These are phyloP conservation scores for Ophiocordyceps sinensis DNA, from an alignment of 2,329 filamentous ascomycete species.

Conservation along the genomic window DNA sequence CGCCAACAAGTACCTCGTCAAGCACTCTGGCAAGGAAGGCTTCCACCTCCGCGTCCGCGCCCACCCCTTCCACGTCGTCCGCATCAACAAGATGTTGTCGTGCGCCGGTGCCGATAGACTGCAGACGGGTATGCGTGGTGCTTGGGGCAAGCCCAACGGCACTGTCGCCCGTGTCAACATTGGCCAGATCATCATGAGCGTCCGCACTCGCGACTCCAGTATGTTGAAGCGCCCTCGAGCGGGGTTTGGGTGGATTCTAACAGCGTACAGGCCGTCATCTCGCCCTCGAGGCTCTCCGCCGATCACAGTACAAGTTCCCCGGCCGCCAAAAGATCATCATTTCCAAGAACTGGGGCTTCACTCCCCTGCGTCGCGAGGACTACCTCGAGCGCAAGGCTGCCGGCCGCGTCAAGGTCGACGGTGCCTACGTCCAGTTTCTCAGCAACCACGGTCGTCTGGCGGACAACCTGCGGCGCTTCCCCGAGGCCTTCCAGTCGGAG, in stretches of 20 bases:
- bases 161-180: constrained; percentile 99
- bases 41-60: constrained; percentile 70
- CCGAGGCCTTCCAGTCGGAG: constrained; percentile 63
- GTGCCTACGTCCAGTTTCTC: constrained; percentile 99
- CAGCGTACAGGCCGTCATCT: constrained; percentile 56
- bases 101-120: constrained; percentile 99
- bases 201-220: constrained; percentile 92
- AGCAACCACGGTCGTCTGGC: constrained; percentile 78
- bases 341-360: constrained; percentile 99
- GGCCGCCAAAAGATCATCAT: constrained; percentile 99
- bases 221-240: constrained; percentile 21
- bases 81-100: constrained; percentile 99
- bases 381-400: constrained; percentile 91
- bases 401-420: constrained; percentile 89
- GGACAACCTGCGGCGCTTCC: constrained; percentile 89
- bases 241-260: constrained; percentile 10
- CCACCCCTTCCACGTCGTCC: constrained; percentile 99
- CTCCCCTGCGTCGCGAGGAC: constrained; percentile 91
- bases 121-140: constrained; percentile 99
- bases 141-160: constrained; percentile 99
- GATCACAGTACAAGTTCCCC: constrained; percentile 99
- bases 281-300: constrained; percentile 96
- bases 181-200: constrained; percentile 94
- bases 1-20: constrained; percentile 94
- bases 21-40: constrained; percentile 56